phyloP scores from a whole-genome alignment of 257 asterid species.

The Rhazya stricta region DNA sequence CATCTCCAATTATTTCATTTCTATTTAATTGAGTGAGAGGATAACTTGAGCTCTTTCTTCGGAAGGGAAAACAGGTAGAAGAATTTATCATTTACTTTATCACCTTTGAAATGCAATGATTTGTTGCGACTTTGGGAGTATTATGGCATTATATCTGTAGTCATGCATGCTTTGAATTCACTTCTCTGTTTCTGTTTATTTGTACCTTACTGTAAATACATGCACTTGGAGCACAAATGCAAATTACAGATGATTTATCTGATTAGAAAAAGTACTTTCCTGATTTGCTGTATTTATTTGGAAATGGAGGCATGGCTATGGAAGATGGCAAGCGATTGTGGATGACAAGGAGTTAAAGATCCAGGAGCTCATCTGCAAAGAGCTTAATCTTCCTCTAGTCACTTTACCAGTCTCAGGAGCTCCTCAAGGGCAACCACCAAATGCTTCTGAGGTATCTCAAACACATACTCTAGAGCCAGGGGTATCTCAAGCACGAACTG shows the following conservation, averaged over 20 bases:
- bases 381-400: conserved; percentile 63
- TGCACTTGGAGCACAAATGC: too few relatives aligned
- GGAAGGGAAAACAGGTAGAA: neutral
- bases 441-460: conserved; percentile 41
- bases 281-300: conserved; percentile 23
- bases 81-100: neutral
- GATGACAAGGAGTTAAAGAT: conserved; percentile 85
- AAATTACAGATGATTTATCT: neutral
- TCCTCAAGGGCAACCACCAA: conserved; percentile 40
- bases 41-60: neutral
- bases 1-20: conserved; percentile 14
- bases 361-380: conserved; percentile 88
- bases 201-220: neutral
- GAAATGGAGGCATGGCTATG: conserved; percentile 84
- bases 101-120: conserved; percentile 8
- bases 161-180: neutral
- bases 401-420: conserved; percentile 56
- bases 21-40: neutral
- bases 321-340: conserved; percentile 96
- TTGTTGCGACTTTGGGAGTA: neutral
- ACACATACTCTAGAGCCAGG: conserved; percentile 36
- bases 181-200: neutral
- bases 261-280: neutral
- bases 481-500: conserved; percentile 40
- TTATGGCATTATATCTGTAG: neutral